Conservation (phyloP, 169 alveolate genomes). For the Plasmodium cynomolgi region DNA sequence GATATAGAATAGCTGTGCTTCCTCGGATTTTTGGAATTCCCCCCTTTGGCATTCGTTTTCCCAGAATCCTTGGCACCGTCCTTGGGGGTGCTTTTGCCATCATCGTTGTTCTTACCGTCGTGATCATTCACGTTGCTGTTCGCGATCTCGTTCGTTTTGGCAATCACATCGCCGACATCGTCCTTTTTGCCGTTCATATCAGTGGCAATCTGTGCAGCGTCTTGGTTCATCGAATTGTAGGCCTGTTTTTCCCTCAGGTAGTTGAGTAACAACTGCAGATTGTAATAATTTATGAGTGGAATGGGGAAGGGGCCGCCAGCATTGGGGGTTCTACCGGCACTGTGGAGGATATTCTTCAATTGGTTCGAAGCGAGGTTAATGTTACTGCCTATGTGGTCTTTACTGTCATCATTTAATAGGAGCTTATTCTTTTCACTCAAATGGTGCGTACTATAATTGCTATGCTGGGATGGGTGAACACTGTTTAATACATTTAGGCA, state of each 20-base stretch:
- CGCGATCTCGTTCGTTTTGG: neutral
- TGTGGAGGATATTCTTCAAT: neutral
- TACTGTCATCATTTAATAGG: neutral
- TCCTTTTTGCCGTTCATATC: neutral
- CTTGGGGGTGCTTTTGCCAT: neutral
- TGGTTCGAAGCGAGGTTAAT: neutral
- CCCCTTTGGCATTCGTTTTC: neutral
- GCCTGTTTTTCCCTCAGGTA: conserved; percentile 15
- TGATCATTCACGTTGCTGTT: neutral
- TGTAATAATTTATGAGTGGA: conserved; percentile 40
- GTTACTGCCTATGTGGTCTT: neutral
- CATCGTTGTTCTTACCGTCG: neutral
- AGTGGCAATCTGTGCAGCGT: neutral
- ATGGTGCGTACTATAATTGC: neutral
- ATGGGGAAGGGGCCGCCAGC: neutral
- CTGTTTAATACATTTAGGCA: conserved; percentile 10
- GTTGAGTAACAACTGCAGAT: conserved; percentile 39
- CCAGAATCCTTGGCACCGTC: neutral
- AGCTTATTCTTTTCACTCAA: neutral
- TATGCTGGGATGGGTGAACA: neutral
- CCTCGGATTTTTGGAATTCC: neutral
- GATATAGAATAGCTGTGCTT: conserved; percentile 47
- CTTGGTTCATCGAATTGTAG: conserved; percentile 20
- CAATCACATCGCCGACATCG: neutral
- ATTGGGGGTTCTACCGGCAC: conserved; percentile 8